A percentile compares a stretch with the other conserved stretches of the same genome.
Evolutionary conservation across 140 eudicot genomes (phyloP).

Genomic region (Anethum foeniculum): DNA sequence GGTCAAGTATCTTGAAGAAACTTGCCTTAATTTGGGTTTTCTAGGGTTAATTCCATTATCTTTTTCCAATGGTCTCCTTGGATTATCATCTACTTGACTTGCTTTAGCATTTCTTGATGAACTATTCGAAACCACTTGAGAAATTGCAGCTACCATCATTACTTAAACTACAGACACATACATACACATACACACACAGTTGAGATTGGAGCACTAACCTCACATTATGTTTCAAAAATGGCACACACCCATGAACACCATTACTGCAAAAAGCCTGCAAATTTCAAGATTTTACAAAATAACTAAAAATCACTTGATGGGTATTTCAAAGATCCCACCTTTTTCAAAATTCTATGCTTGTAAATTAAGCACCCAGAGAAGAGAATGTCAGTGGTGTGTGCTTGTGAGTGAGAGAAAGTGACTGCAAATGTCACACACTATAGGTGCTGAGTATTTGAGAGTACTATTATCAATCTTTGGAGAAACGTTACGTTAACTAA

Average conservation of each 20-base stretch:
- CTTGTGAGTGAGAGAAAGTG: slow-evolving; percentile 26
- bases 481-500: not conserved
- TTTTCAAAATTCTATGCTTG: slow-evolving; percentile 11
- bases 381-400: slow-evolving; percentile 25
- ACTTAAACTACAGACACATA: not conserved
- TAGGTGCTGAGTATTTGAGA: not conserved
- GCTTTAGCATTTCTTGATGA: slow-evolving; percentile 22
- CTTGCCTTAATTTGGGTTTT: slow-evolving; percentile 67
- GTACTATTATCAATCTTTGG: not conserved
- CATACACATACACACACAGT: slow-evolving; percentile 6
- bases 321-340: slow-evolving; percentile 22
- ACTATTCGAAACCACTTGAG: slow-evolving; percentile 39
- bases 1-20: slow-evolving; percentile 69
- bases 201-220: slow-evolving; percentile 22
- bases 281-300: slow-evolving; percentile 28
- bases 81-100: slow-evolving; percentile 20
- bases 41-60: slow-evolving; percentile 36
- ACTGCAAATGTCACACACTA: not conserved
- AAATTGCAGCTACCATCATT: slow-evolving; percentile 68
- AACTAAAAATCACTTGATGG: slow-evolving; percentile 23
- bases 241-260: slow-evolving; percentile 17
- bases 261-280: slow-evolving; percentile 16
- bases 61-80: slow-evolving; percentile 62
- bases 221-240: slow-evolving; percentile 33
- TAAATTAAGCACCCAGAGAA: not conserved